These are phyloP conservation scores for Lactarius hengduanensis DNA, from an alignment of 768 basidiomycete species.

Conservation along the genomic window DNA sequence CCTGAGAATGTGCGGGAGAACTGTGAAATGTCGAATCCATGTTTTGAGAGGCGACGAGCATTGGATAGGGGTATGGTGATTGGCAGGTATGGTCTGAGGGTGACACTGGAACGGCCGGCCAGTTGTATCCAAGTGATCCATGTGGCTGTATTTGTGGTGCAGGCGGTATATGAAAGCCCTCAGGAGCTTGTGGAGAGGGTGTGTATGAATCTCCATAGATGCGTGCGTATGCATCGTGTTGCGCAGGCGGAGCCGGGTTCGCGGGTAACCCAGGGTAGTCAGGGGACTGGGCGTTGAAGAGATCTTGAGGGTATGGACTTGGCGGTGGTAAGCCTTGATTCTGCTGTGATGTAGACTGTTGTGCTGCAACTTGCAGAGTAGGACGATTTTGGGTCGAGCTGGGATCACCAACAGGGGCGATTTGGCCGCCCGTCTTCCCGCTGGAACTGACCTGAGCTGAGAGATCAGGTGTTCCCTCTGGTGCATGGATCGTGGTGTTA, in stretches of 20 bases:
- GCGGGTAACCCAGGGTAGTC: constrained; percentile 8
- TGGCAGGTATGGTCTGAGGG: constrained; percentile 13
- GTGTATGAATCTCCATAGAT: constrained; percentile 17
- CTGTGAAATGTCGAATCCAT: constrained; percentile 17
- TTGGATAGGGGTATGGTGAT: constrained; percentile 20
- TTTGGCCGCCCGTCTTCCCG: constrained; percentile 5
- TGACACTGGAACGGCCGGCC: constrained; percentile 4
- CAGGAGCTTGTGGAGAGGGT: constrained; percentile 11
- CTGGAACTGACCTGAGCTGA: constrained; percentile 6
- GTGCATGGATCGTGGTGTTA: constrained; percentile 49
- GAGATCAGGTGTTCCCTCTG: constrained; percentile 32
- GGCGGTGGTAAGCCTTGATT: constrained; percentile 6
- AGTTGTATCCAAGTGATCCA: constrained; percentile 20
- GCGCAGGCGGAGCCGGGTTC: constrained; percentile 5
- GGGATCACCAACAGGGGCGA: constrained; percentile 14
- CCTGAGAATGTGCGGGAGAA: constrained; percentile 16
- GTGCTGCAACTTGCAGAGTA: constrained; percentile 1
- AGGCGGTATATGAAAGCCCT: constrained; percentile 16
- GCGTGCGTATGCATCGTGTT: constrained; percentile 19
- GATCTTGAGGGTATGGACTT: constrained; percentile 15
- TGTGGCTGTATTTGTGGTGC: constrained; percentile 11
- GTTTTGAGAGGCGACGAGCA: constrained; percentile 15
- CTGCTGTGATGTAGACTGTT: constrained; percentile 4
- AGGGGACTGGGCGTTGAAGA: constrained; percentile 12
- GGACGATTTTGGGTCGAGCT: constrained; percentile 17